A percentile compares a stretch with the other conserved stretches of the same genome.
Conservation (phyloP, 78 protist genomes). For the Dictyostelium citrinum region DNA sequence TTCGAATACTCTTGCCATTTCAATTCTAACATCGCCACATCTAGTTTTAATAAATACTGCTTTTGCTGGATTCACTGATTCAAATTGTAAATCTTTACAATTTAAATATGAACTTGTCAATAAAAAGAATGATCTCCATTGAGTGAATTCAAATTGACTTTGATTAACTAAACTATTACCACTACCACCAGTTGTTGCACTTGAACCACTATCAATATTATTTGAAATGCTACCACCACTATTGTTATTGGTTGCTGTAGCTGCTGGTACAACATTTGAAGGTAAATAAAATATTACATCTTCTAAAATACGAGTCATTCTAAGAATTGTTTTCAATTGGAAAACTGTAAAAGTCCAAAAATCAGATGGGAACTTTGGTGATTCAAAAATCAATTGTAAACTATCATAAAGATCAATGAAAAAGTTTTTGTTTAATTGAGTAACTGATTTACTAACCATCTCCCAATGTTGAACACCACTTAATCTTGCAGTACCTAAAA, state of each 20-base stretch:
- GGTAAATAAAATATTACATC: conserved; percentile 56
- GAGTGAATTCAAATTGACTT: conserved; percentile 40
- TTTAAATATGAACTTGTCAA: conserved; percentile 60
- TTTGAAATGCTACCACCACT: background rate
- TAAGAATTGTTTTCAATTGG: conserved; percentile 50
- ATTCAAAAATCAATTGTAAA: conserved; percentile 27
- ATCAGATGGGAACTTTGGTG: conserved; percentile 75
- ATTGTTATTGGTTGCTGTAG: background rate
- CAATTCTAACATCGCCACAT: conserved; percentile 75
- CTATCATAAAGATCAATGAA: conserved; percentile 51
- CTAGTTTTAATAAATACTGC: conserved; percentile 61
- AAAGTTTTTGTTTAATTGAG: conserved; percentile 33
- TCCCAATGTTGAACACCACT: conserved; percentile 76
- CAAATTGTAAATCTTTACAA: conserved; percentile 59
- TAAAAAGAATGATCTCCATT: conserved; percentile 68
- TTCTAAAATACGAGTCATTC: conserved; percentile 69
- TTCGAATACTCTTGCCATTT: conserved; percentile 72
- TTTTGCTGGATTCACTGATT: conserved; percentile 76
- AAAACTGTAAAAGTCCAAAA: conserved; percentile 76
- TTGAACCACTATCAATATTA: background rate
- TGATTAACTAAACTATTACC: background rate
- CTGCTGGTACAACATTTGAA: background rate
- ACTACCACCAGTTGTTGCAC: conserved; percentile 9
- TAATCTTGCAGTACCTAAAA: conserved; percentile 52
- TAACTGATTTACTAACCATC: conserved; percentile 22